phyloP scores from a whole-genome alignment of 495 filamentous ascomycete genomes.

The Entonaema liquescens region DNA sequence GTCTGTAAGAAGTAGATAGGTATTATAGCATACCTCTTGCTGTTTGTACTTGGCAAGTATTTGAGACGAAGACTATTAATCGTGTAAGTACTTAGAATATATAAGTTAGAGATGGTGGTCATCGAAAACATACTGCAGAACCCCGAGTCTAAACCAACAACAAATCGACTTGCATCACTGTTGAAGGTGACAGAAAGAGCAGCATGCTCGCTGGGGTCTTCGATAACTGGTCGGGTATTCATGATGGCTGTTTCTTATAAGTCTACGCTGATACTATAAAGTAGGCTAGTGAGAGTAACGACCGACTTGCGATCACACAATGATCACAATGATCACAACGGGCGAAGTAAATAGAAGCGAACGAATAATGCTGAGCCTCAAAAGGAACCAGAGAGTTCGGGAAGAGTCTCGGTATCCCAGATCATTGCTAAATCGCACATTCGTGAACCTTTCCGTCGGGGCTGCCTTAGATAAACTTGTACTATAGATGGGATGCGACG shows the following conservation, averaged over 20 bases:
- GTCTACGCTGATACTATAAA: slow-evolving; percentile 4
- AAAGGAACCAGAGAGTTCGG: slow-evolving; percentile 32
- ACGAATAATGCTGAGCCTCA: slow-evolving; percentile 27
- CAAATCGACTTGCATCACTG: slow-evolving; percentile 84
- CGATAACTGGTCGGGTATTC: slow-evolving; percentile 90
- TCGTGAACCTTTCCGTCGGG: slow-evolving; percentile 22
- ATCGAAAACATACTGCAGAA: slow-evolving; percentile 75
- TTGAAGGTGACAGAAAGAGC: slow-evolving; percentile 90
- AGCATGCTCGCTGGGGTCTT: slow-evolving; percentile 74
- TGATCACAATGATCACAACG: neutral
- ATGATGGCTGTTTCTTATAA: slow-evolving; percentile 60
- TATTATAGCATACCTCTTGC: slow-evolving; percentile 50
- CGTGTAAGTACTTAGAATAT: slow-evolving; percentile 23
- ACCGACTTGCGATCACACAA: no score
- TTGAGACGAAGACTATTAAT: slow-evolving; percentile 75
- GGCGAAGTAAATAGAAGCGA: slow-evolving; percentile 18
- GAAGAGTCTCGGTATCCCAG: slow-evolving; percentile 20
- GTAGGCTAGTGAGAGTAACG: slow-evolving; percentile 11
- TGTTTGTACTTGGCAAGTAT: slow-evolving; percentile 77
- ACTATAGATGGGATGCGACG: slow-evolving; percentile 4
- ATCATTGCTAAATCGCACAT: slow-evolving; percentile 40
- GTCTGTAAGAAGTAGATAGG: neutral
- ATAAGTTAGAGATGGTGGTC: slow-evolving; percentile 17
- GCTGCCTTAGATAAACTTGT: slow-evolving; percentile 13
- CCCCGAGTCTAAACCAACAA: slow-evolving; percentile 85